Percentiles rank a stretch among this genome's conserved stretches.
Evolutionary conservation across 345 rosid species (phyloP).

Genomic region (Eucalyptus cloeziana): DNA sequence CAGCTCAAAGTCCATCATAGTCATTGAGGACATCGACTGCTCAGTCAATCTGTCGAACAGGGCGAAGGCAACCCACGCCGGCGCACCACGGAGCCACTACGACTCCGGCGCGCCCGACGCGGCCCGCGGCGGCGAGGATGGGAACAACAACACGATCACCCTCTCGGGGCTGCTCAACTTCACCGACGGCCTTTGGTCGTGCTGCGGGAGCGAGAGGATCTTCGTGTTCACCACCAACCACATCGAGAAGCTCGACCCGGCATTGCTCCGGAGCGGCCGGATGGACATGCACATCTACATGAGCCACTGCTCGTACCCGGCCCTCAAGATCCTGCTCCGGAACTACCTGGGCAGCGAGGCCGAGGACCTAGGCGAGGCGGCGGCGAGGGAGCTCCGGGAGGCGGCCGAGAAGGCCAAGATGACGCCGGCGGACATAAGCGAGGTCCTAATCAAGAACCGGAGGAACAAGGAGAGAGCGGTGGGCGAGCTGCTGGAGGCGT

Average conservation of each 20-base stretch:
- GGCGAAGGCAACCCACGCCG: constrained; percentile 15
- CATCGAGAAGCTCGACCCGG: constrained; percentile 84
- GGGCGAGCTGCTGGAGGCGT: constrained; percentile 34
- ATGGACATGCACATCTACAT: constrained; percentile 96
- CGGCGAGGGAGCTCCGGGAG: constrained; percentile 26
- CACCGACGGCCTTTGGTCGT: constrained; percentile 95
- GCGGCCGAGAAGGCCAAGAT: constrained; percentile 57
- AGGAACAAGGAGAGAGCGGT: constrained; percentile 42
- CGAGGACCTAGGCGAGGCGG: constrained; percentile 7
- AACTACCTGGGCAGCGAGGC: constrained; percentile 51
- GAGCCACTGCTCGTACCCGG: constrained; percentile 63
- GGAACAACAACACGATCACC: constrained; percentile 40
- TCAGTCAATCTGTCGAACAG: constrained; percentile 63
- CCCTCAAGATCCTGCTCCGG: constrained; percentile 56
- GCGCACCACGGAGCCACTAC: constrained; percentile 5
- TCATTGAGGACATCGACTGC: constrained; percentile 90
- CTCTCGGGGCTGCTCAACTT: constrained; percentile 88
- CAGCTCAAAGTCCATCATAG: constrained; percentile 82
- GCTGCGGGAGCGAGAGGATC: constrained; percentile 95
- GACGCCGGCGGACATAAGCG: constrained; percentile 96
- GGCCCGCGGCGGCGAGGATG: constrained; percentile 26
- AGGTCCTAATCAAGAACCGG: constrained; percentile 64
- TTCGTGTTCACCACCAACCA: constrained; percentile 94
- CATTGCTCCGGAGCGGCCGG: constrained; percentile 82
- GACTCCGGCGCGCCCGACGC: constrained; percentile 26